These are phyloP conservation scores for Jatropha multifida DNA, from an alignment of 441 rosid genomes.

Conservation along the genomic window DNA sequence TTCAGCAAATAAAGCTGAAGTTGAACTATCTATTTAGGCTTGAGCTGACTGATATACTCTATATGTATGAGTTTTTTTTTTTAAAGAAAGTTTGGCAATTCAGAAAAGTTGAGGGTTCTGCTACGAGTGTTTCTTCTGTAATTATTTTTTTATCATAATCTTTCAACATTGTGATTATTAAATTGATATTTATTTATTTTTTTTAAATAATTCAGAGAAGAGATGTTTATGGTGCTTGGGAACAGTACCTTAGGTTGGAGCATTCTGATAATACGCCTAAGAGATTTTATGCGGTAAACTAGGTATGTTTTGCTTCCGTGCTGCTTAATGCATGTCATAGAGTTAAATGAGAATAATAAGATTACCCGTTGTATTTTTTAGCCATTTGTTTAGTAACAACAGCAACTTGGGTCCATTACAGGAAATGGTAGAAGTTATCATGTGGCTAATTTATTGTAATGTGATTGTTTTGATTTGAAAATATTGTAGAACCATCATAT, in stretches of 20 bases:
- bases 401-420: background rate
- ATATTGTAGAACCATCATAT: slow-evolving; percentile 79
- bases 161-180: background rate
- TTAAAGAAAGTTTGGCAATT: no score
- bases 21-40: no score
- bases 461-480: slow-evolving; percentile 5
- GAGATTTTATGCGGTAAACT: slow-evolving; percentile 79
- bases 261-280: slow-evolving; percentile 82
- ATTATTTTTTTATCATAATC: background rate
- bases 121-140: background rate
- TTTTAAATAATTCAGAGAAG: slow-evolving; percentile 55
- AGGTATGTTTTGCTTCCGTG: slow-evolving; percentile 41
- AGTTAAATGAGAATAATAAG: background rate
- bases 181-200: background rate
- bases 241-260: slow-evolving; percentile 95
- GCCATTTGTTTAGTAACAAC: background rate
- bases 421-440: background rate
- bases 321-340: background rate
- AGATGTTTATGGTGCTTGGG: slow-evolving; percentile 94
- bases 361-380: no score
- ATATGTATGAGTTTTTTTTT: no score
- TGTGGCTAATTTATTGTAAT: background rate
- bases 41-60: no score
- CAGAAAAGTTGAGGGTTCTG: slow-evolving; percentile 34
- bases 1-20: no score